Evolutionary conservation across 305 asterid genomes (phyloP), one percentile per base, ranked within the genome.

Genomic region (Withania somnifera): DNA sequence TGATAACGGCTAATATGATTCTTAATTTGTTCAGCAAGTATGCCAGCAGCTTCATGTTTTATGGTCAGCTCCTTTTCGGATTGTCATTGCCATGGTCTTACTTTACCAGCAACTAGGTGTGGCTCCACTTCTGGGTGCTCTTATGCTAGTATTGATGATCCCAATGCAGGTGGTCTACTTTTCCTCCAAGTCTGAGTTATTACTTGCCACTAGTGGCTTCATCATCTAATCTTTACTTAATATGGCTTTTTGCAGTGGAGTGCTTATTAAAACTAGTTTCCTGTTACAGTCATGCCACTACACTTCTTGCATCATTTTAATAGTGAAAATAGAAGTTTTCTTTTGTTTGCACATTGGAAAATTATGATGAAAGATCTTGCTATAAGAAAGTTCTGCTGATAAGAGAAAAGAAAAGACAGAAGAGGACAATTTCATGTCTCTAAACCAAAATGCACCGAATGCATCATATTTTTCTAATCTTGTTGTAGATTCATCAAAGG

Each of bases 51-150:
- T 95, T 73, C 99, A 95, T 88, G 91, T 92, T 82, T 78, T 95
- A 86, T 95, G 99, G 99, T 95, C 99, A 73, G 97, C 99, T 83
- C 99, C 98, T 83, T 92, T 95, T 86, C 97, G 99, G 26, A 95
- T 95, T 69, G 51, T 87, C 61, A 78, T 93, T 80, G 90, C 99
- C 63, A 84, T 95, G 90, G 85, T 89, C 88, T 94, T 95, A 89
- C 98, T 95, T 80, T 95, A 93, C 90, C 91, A 87, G 91, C 95
- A 95, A 86, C 91, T 95, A 86, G 99, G 99, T 56, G 90, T 90
- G 42, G 95, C 99, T 81, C 88, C 99, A 78, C 95, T 95, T 88
- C 91, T 95, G 53, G 99, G 99, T 84, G 92, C 97, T 66, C 86
- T 94, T 78, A 66, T 92, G 87, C 91, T 95, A 68, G 94, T 90